Evolutionary conservation across 2,329 filamentous ascomycete genomes (phyloP).

Genomic region (Ilyonectria sp.): DNA sequence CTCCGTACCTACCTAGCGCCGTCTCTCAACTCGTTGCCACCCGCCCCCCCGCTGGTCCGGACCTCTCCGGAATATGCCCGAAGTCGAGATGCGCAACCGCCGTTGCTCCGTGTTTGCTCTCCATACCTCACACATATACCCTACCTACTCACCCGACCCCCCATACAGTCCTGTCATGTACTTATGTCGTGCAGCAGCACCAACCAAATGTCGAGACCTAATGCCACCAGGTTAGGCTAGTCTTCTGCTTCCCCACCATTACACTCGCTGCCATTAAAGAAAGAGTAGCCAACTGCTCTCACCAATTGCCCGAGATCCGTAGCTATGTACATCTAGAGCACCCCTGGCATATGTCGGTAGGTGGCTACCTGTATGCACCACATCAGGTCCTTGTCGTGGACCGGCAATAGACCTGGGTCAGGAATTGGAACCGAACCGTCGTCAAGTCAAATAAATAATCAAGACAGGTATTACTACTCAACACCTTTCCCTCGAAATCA

Average conservation of each 20-base stretch:
- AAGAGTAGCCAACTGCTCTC: neutral
- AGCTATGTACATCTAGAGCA: neutral
- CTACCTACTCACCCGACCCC: neutral
- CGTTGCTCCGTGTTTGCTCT: neutral
- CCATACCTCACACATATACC: neutral
- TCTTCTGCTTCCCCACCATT: neutral
- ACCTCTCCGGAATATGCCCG: conserved; percentile 3
- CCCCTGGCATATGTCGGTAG: too few species aligned
- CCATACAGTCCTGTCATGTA: neutral
- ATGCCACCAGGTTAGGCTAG: neutral
- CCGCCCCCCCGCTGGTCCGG: conserved; percentile 14
- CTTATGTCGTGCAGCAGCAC: neutral
- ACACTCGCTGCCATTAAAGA: neutral
- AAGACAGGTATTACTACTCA: neutral
- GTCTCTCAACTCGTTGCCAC: neutral
- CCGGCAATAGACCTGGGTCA: neutral
- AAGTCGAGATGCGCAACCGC: neutral
- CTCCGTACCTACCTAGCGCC: conserved; percentile 8
- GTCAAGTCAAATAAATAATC: neutral
- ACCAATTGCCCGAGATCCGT: neutral
- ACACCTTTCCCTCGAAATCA: neutral
- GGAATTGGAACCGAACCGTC: neutral
- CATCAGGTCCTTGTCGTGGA: neutral
- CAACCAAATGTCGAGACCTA: neutral
- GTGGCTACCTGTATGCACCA: neutral